A percentile compares a stretch with the other conserved stretches of the same genome.
phyloP scores from a whole-genome alignment of 2,329 filamentous ascomycete species.

The Clonostachys chloroleuca region DNA sequence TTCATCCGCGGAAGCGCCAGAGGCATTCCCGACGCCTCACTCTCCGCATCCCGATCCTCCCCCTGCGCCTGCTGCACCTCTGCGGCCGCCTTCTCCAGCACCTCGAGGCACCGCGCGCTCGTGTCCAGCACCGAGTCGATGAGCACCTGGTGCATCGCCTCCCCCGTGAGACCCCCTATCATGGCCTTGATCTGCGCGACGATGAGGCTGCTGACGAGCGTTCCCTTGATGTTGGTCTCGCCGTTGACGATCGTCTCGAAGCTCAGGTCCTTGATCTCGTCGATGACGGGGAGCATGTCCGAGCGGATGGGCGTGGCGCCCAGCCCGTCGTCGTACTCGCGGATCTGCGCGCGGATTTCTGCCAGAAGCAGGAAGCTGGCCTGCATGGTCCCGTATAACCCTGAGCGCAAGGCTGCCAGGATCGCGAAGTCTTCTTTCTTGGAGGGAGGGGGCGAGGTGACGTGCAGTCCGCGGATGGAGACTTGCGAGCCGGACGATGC shows the following conservation, averaged over 20 bases:
- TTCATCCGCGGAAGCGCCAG: not conserved
- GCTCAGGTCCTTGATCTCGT: slow-evolving; percentile 32
- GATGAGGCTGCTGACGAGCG: slow-evolving; percentile 33
- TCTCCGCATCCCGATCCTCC: not conserved
- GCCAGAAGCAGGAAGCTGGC: slow-evolving; percentile 26
- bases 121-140: not conserved
- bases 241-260: slow-evolving; percentile 35
- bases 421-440: slow-evolving; percentile 7
- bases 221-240: slow-evolving; percentile 52
- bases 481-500: slow-evolving; percentile 18
- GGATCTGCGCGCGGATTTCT: slow-evolving; percentile 32
- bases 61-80: not conserved
- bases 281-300: slow-evolving; percentile 35
- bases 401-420: slow-evolving; percentile 31
- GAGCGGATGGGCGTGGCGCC: slow-evolving; percentile 23
- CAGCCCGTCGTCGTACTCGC: slow-evolving; percentile 31
- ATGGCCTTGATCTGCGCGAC: slow-evolving; percentile 34
- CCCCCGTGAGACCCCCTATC: slow-evolving; percentile 22
- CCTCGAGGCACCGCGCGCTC: not conserved
- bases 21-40: not conserved
- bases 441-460: slow-evolving; percentile 1
- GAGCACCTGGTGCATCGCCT: slow-evolving; percentile 13
- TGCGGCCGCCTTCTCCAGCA: not conserved
- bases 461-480: not conserved
- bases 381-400: slow-evolving; percentile 29